Conservation (phyloP, 768 basidiomycete genomes). For the Piloderma croceum region DNA sequence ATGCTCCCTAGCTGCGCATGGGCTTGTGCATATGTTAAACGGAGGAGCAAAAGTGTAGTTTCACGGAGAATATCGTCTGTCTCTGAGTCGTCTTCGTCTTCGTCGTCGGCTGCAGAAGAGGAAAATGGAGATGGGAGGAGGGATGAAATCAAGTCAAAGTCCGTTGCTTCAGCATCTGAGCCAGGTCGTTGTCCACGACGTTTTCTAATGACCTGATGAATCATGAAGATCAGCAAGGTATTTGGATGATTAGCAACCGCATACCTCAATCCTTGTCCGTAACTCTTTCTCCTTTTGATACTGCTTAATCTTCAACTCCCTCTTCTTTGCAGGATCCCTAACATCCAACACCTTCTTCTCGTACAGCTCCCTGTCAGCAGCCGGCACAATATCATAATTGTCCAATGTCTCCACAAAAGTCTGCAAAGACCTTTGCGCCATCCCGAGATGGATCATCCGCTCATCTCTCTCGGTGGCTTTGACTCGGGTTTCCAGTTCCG, state of each 20-base stretch:
- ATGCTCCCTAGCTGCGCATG: conserved; percentile 61
- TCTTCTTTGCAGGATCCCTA: conserved; percentile 59
- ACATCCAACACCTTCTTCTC: conserved; percentile 42
- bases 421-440: conserved; percentile 48
- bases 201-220: conserved; percentile 47
- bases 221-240: neutral
- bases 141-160: conserved; percentile 61
- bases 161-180: conserved; percentile 32
- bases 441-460: conserved; percentile 49
- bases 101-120: conserved; percentile 22
- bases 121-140: conserved; percentile 41
- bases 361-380: conserved; percentile 53
- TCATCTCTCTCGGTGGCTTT: conserved; percentile 51
- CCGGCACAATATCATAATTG: conserved; percentile 60
- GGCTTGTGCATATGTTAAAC: conserved; percentile 66
- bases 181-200: conserved; percentile 39
- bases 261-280: conserved; percentile 62
- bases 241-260: conserved; percentile 5
- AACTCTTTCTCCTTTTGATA: conserved; percentile 84
- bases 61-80: conserved; percentile 65
- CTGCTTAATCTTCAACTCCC: conserved; percentile 89
- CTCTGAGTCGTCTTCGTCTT: conserved; percentile 50
- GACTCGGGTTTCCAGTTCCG: conserved; percentile 60
- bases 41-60: conserved; percentile 62
- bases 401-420: conserved; percentile 49